Base-by-base conservation (phyloP, 164 flowering plant genomes). In the Paratinospora sagittata region DNA sequence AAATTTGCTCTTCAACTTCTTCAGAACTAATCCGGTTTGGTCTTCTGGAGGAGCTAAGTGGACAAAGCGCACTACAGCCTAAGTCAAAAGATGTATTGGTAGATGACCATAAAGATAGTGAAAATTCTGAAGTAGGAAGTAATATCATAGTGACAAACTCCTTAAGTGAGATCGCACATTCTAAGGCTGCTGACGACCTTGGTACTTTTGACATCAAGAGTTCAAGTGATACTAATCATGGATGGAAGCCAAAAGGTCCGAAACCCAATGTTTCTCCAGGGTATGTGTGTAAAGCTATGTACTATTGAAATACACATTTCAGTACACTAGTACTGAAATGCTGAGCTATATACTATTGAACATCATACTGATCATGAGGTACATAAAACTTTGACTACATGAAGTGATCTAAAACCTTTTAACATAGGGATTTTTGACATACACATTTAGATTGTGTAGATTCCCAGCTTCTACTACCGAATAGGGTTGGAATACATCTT, bases 11-110 rank as follows among this genome's bases (percentile, higher is more conserved):
- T 67, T 67, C 72, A 26, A 64, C 71, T 45, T 70, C 78, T 70
- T 66, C 76, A 63, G 73, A 82, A 47, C 27, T 69, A 60, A n/a
- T n/a, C n/a, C 78, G 75, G 23, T 75, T 65, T 69, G 66, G 47
- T 64, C 72, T 65, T 68, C 78, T 75, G 68, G 65, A 68, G 69
- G 74, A 79, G 37, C 47, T 30, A 43, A 64, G 41, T 70, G 79
- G 61, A 27, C 76, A 70, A 33, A 33, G 30, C 47, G 41, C 30
- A 27, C 75, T 55, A 16, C 80, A 73, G 27, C 58, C 65, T 24
- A 55, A 67, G 39, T 34, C 39, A 43, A 66, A 60, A 68, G 23
- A 19, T 52, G 61, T 45, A 63, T 66, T 27, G 3, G 62, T 41
- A 37, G 75, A 74, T 37, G 65, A 73, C 64, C 26, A 13, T 61